Conservation (phyloP, 225 moss, liverwort and hornwort genomes). For the Pseudisothecium myosuroides region DNA sequence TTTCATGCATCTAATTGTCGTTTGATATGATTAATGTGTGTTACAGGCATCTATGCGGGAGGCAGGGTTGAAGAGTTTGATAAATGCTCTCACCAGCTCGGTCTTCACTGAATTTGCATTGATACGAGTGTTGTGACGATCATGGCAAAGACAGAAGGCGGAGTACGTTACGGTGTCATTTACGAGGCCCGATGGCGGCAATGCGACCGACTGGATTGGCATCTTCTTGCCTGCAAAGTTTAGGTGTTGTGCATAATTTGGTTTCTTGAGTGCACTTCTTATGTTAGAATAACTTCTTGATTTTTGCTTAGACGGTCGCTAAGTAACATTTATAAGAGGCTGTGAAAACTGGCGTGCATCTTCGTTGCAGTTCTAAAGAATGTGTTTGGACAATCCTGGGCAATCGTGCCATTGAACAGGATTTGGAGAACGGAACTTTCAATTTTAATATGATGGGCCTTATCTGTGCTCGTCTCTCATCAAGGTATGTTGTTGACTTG, state of each 20-base stretch:
- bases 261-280: background rate
- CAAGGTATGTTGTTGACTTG: too few species aligned
- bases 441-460: too few species aligned
- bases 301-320: background rate
- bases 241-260: background rate
- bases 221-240: slow-evolving; percentile 46
- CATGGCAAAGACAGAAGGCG: slow-evolving; percentile 6
- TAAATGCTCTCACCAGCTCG: slow-evolving; percentile 51
- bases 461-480: too few species aligned
- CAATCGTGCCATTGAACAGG: too few species aligned
- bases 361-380: background rate
- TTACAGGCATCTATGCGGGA: slow-evolving; percentile 55
- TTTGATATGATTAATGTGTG: background rate
- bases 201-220: slow-evolving; percentile 43
- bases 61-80: slow-evolving; percentile 57
- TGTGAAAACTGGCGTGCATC: background rate
- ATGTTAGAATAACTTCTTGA: background rate
- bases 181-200: slow-evolving; percentile 11
- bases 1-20: background rate
- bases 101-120: slow-evolving; percentile 51
- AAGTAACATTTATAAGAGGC: background rate
- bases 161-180: slow-evolving; percentile 33
- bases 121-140: background rate
- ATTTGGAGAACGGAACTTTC: background rate
- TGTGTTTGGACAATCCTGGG: too few species aligned